These are phyloP conservation scores for Eragrostis tef DNA, from an alignment of 202 grass and related monocot species.

Conservation along the genomic window DNA sequence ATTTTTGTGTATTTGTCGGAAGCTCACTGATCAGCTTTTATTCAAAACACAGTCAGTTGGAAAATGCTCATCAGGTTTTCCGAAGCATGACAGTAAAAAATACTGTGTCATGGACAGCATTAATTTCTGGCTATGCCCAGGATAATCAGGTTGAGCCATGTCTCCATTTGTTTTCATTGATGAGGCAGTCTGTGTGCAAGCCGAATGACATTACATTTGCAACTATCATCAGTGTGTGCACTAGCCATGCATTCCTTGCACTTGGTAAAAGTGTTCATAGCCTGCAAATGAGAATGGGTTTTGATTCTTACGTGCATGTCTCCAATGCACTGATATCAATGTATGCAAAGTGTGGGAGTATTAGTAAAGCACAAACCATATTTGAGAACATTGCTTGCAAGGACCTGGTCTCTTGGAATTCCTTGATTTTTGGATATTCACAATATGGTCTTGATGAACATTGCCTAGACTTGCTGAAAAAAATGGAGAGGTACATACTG, in stretches of 20 bases:
- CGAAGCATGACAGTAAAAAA: slow-evolving; percentile 55
- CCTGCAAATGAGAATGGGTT: slow-evolving; percentile 65
- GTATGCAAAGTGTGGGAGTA: slow-evolving; percentile 74
- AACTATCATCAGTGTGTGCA: slow-evolving; percentile 64
- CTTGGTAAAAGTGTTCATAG: slow-evolving; percentile 70
- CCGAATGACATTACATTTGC: slow-evolving; percentile 77
- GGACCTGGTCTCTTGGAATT: slow-evolving; percentile 72
- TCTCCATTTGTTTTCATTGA: slow-evolving; percentile 52
- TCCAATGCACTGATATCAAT: slow-evolving; percentile 69
- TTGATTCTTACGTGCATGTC: slow-evolving; percentile 55
- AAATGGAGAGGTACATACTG: slow-evolving; percentile 53
- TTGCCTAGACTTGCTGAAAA: slow-evolving; percentile 55
- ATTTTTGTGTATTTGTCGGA: slow-evolving; percentile 40
- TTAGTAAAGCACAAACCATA: slow-evolving; percentile 50
- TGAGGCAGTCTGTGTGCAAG: slow-evolving; percentile 57
- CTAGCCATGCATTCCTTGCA: slow-evolving; percentile 52
- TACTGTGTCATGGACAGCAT: slow-evolving; percentile 64
- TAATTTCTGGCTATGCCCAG: slow-evolving; percentile 69
- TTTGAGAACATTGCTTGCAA: slow-evolving; percentile 55
- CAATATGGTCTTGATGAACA: slow-evolving; percentile 63
- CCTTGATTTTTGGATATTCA: slow-evolving; percentile 78
- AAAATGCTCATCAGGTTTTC: slow-evolving; percentile 52
- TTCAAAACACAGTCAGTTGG: slow-evolving; percentile 48
- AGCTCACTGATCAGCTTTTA: slow-evolving; percentile 70
- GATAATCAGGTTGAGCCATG: slow-evolving; percentile 54